Percentiles rank a stretch among this genome's conserved stretches.
phyloP scores from a whole-genome alignment of 73 alveolate species.

The Paramecium sonneborni region DNA sequence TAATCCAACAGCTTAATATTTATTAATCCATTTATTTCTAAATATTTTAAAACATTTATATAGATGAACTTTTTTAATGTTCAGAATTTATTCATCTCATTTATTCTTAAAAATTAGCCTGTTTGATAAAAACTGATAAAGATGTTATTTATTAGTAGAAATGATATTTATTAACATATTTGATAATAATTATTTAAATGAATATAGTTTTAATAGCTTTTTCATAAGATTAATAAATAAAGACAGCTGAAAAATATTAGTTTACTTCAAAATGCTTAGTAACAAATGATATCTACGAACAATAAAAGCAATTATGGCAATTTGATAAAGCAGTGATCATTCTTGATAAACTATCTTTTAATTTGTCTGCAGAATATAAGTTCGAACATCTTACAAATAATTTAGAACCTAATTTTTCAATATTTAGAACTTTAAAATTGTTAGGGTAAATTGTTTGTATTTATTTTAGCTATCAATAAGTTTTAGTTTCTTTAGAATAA shows the following conservation, averaged over 20 bases:
- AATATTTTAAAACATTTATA: no score
- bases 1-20: background rate
- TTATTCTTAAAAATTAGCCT: no score
- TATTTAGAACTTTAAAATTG: background rate
- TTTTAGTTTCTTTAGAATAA: background rate
- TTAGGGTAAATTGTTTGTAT: background rate
- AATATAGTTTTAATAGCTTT: background rate
- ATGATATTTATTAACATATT: no score
- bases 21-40: no score
- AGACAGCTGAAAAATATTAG: background rate
- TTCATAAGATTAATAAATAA: background rate
- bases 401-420: background rate
- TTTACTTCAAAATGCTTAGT: background rate
- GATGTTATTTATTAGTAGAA: no score
- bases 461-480: background rate
- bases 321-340: background rate
- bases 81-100: no score
- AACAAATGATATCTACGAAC: background rate
- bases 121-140: no score
- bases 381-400: background rate
- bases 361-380: background rate
- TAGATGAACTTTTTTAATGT: no score
- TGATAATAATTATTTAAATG: background rate
- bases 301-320: background rate
- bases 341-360: background rate